Conservation (phyloP, 2,329 filamentous ascomycete species). For the Trichoderma pleuroti region DNA sequence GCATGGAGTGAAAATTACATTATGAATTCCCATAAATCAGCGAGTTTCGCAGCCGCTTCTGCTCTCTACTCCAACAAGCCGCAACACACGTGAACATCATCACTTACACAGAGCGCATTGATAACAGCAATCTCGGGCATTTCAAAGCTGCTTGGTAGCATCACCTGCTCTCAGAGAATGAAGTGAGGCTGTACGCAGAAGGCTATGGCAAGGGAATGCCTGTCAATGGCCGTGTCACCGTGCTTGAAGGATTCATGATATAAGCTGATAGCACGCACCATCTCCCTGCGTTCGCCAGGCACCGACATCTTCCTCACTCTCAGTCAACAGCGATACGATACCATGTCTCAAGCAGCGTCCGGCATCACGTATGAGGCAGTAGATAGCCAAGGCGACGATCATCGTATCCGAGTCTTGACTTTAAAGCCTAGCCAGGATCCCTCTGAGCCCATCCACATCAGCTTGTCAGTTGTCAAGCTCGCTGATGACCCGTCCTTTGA, state of each 20-base stretch:
- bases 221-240: not conserved
- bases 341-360: not conserved
- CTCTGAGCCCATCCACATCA: not conserved
- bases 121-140: too few relatives aligned
- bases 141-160: too few relatives aligned
- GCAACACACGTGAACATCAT: too few relatives aligned
- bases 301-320: not conserved
- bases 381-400: not conserved
- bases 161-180: too few relatives aligned
- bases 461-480: not conserved
- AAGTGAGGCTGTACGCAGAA: not conserved
- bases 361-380: not conserved
- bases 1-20: too few relatives aligned
- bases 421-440: not conserved
- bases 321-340: not conserved
- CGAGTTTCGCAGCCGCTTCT: too few relatives aligned
- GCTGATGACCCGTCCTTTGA: not conserved
- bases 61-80: too few relatives aligned
- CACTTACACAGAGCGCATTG: too few relatives aligned
- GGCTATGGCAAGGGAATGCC: not conserved
- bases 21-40: too few relatives aligned
- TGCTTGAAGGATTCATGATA: not conserved
- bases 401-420: not conserved
- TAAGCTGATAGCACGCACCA: not conserved
- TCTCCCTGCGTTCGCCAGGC: not conserved